Evolutionary conservation across 2,329 filamentous ascomycete genomes (phyloP), one percentile per base, ranked within the genome.

Genomic region (Hypomyces rosellus): DNA sequence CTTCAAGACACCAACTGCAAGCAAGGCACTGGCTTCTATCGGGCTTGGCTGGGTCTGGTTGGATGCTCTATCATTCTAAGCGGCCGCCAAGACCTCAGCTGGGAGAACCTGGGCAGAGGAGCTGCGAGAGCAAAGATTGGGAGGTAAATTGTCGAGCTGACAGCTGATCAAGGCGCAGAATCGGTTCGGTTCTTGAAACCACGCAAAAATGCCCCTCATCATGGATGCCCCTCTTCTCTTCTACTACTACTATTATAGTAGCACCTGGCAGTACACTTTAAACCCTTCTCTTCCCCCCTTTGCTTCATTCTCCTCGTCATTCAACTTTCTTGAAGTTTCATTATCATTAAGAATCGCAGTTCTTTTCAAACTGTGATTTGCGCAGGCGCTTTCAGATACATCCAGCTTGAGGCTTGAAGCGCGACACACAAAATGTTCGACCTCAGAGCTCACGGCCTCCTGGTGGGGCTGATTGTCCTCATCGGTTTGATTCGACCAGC

Each of bases 401-500:
- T 15, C 30, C 34, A 40, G 43, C 37, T 14, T 13, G 34, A 38
- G 38, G 5, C 16, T 38, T 38, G 36, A 16, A 38, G 36, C 36
- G 13, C 36, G 36, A 30, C 22, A 12, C 9, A n/a, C 13, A 58
- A 53, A 54, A 82, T 82, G 79, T 67, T 73, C 59, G 67, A 69
- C 55, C 62, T 73, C 56, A 76, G 72, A 63, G 70, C 70, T 48
- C 71, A 72, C 59, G 71, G 74, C 62, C 67, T 80, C 60, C 62
- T 82, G 54, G 63, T 82, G 67, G 77, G 75, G 61, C 62, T 84
- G 58, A 66, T 80, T 49, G 63, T 89, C 57, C 71, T 92, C 58
- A 73, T 90, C 59, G 71, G 81, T 57, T 80, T 89, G 61, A 81
- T 84, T 48, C 76, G 76, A 54, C 87, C 86, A 15, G 80, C 81